Evolutionary conservation across 1,139 yeast genomes (phyloP), one percentile per base, ranked within the genome.

Genomic region (Candida sp.): DNA sequence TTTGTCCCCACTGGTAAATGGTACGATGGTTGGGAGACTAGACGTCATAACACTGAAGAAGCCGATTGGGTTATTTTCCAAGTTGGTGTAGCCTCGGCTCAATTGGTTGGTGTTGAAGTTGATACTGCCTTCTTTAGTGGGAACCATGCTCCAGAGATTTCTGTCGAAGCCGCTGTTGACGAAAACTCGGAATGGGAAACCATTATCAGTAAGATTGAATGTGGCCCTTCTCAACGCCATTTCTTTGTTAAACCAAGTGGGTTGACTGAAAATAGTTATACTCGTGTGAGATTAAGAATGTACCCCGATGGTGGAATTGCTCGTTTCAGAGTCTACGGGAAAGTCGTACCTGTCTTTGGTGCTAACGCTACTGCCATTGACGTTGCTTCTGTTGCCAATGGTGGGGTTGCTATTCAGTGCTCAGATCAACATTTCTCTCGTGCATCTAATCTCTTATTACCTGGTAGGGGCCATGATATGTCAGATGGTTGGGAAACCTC

Each of bases 401-500:
- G 99, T 48, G 98, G 96, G 50, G 90, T 89, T 34, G 95, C 95
- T 29, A 79, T 87, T 37, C 71, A 79, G 21, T 81, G 79, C 53
- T 86, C 96, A 2, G 97, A 91, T 66, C 96, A 91, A 67, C 97
- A 90, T 66, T 91, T 91, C 59, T 96, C 97, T 34, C 77, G 90
- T 36, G 96, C 91, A 34, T 95, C 87, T 62, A 91, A 91, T 66
- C 72, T 91, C 51, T 69, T 91, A 45, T 74, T 93, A 46, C 97
- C 97, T 4, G 98, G 98, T 8, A 80, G 97, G 49, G 99, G 99
- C 39, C 80, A 76, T 54, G 97, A 91, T 64, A 91, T 93, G 98
- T 82, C 95, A 39, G 97, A 93, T 58, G 99, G 99, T 12, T 91
- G 98, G 98, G 98, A 91, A 64, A 91, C 98, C n/a, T 81, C 81